These are phyloP conservation scores for Bruguiera sexangula DNA, from an alignment of 345 rosid species.

Conservation along the genomic window DNA sequence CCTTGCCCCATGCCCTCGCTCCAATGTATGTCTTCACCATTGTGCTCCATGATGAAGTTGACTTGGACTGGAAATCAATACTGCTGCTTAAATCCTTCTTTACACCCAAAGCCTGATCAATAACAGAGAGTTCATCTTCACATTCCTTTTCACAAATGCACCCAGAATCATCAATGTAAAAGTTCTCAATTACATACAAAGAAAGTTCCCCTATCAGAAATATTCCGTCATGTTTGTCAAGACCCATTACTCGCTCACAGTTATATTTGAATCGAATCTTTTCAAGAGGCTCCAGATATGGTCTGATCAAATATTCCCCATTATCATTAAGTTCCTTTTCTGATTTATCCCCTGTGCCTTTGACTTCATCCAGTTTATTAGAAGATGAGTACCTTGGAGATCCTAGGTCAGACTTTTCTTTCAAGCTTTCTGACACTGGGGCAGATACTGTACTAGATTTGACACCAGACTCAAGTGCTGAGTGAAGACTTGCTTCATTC, in stretches of 20 bases:
- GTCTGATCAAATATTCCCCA: slow-evolving; percentile 97
- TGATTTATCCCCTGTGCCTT: slow-evolving; percentile 57
- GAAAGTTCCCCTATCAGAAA: slow-evolving; percentile 90
- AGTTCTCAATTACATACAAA: slow-evolving; percentile 90
- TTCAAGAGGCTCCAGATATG: slow-evolving; percentile 91
- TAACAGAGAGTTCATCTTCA: slow-evolving; percentile 94
- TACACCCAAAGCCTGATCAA: slow-evolving; percentile 99
- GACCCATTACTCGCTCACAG: slow-evolving; percentile 95
- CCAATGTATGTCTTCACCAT: slow-evolving; percentile 62
- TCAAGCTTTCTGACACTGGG: slow-evolving; percentile 69
- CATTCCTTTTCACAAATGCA: slow-evolving; percentile 94
- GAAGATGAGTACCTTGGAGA: slow-evolving; percentile 76
- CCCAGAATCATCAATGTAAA: slow-evolving; percentile 74
- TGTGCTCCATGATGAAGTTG: slow-evolving; percentile 71
- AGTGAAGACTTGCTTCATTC: slow-evolving; percentile 96
- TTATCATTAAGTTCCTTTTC: slow-evolving; percentile 87
- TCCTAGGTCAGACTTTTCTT: slow-evolving; percentile 65
- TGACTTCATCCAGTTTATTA: slow-evolving; percentile 58
- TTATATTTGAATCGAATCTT: slow-evolving; percentile 86
- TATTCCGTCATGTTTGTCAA: slow-evolving; percentile 98
- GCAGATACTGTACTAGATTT: slow-evolving; percentile 73
- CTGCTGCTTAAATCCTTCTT: slow-evolving; percentile 74
- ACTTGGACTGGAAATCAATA: slow-evolving; percentile 83
- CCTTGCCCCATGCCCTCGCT: slow-evolving; percentile 99
- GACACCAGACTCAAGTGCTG: slow-evolving; percentile 87